A percentile compares a stretch with the other conserved stretches of the same genome.
These are phyloP conservation scores for Claviceps citrina DNA, from an alignment of 2,329 filamentous ascomycete genomes.

Conservation along the genomic window DNA sequence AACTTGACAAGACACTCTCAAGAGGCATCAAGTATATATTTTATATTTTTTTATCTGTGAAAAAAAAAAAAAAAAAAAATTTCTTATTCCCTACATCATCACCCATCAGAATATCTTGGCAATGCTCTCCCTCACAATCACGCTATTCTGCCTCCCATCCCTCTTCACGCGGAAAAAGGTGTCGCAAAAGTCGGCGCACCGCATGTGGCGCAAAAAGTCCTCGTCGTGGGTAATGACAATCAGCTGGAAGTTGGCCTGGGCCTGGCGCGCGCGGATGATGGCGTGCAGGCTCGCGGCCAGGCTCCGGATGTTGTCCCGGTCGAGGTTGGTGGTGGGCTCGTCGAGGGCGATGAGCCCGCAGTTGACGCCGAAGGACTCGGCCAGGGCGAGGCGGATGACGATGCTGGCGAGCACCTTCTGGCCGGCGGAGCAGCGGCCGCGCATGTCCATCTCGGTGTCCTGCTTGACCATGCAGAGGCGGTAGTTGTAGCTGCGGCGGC, in stretches of 20 bases:
- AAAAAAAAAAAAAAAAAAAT: too few relatives aligned
- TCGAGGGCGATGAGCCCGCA: constrained; percentile 94
- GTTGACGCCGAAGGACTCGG: constrained; percentile 90
- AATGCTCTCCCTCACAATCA: constrained; percentile 58
- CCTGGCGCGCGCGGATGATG: constrained; percentile 70
- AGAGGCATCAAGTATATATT: too few relatives aligned
- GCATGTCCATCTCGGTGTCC: constrained; percentile 98
- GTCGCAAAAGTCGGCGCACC: constrained; percentile 84
- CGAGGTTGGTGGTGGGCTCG: constrained; percentile 93
- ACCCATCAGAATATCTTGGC: constrained; percentile 30
- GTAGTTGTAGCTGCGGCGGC: constrained; percentile 86
- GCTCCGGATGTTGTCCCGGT: constrained; percentile 84
- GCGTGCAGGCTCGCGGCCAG: constrained; percentile 71
- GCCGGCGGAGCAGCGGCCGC: constrained; percentile 86
- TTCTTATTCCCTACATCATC: too few relatives aligned
- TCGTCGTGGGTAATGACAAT: constrained; percentile 99
- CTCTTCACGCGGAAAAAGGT: constrained; percentile 77
- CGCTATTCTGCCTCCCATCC: constrained; percentile 72
- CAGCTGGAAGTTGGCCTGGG: constrained; percentile 90
- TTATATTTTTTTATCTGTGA: too few relatives aligned
- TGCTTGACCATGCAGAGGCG: constrained; percentile 96
- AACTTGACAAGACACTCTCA: too few relatives aligned
- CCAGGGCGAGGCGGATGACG: constrained; percentile 89
- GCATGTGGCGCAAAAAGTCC: constrained; percentile 86
- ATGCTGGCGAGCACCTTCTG: constrained; percentile 95